phyloP scores from a whole-genome alignment of 2,329 filamentous ascomycete species.

The Pseudogymnoascus sp. region DNA sequence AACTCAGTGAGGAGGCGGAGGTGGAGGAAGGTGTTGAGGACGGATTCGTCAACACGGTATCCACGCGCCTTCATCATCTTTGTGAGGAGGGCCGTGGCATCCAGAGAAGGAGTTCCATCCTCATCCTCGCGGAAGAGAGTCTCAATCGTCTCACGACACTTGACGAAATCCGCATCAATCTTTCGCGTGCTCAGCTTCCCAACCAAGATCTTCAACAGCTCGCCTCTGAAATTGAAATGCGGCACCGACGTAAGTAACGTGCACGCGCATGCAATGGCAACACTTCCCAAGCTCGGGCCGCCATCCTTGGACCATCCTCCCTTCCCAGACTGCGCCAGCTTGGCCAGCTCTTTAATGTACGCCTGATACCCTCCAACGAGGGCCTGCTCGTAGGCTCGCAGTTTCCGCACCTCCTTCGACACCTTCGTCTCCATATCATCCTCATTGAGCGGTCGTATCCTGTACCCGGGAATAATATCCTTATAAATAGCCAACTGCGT shows the following conservation, averaged over 20 bases:
- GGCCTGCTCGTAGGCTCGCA: conserved; percentile 80
- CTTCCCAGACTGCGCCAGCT: conserved; percentile 54
- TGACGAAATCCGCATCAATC: conserved; percentile 67
- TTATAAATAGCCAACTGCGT: conserved; percentile 89
- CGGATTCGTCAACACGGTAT: conserved; percentile 74
- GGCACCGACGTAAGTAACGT: conserved; percentile 73
- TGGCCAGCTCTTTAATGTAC: conserved; percentile 71
- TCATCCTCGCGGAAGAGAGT: conserved; percentile 80
- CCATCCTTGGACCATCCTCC: conserved; percentile 31
- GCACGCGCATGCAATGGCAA: conserved; percentile 82
- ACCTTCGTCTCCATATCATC: conserved; percentile 70
- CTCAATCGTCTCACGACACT: conserved; percentile 72
- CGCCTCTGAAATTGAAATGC: conserved; percentile 93
- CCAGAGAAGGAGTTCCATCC: conserved; percentile 79
- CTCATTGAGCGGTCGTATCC: conserved; percentile 76
- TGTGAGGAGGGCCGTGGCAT: conserved; percentile 74
- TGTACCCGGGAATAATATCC: conserved; percentile 91
- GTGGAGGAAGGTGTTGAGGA: conserved; percentile 85
- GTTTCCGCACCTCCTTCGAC: conserved; percentile 80
- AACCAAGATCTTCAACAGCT: conserved; percentile 80
- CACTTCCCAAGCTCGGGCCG: conserved; percentile 52
- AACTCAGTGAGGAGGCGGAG: conserved; percentile 85
- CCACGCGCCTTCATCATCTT: conserved; percentile 93
- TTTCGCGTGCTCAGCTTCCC: conserved; percentile 69
- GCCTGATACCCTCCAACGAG: conserved; percentile 77